Evolutionary conservation across 768 basidiomycete genomes (phyloP).

Genomic region (Lactarius pseudohatsudake): DNA sequence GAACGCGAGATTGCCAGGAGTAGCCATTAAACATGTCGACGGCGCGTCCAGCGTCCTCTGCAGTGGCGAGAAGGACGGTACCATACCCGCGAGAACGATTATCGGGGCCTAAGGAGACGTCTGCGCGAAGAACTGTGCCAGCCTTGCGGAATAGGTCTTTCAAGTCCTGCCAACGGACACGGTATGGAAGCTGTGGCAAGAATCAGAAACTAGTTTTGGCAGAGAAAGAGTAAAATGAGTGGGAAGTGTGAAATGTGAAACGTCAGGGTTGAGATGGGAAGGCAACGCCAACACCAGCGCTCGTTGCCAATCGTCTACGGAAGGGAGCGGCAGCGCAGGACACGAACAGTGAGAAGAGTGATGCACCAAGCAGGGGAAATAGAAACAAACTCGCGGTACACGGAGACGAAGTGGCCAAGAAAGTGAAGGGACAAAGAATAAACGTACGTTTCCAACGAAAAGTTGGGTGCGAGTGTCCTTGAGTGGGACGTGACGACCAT

Average conservation of each 20-base stretch:
- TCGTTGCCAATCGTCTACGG: not conserved
- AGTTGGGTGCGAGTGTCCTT: conserved; percentile 93
- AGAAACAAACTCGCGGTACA: not conserved
- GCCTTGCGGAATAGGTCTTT: conserved; percentile 97
- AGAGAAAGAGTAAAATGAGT: not conserved
- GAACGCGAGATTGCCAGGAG: conserved; percentile 90
- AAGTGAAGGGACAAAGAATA: conserved; percentile 16
- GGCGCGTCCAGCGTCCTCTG: conserved; percentile 91
- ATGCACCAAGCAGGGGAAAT: not conserved
- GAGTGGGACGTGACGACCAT: conserved; percentile 47
- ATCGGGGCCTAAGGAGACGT: conserved; percentile 64
- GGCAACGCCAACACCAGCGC: conserved; percentile 7
- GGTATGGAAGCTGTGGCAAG: conserved; percentile 75
- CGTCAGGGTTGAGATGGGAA: not conserved
- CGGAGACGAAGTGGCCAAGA: not conserved
- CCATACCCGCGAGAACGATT: conserved; percentile 94
- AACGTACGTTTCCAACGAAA: conserved; percentile 90
- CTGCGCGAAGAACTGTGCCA: conserved; percentile 63
- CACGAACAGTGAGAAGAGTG: conserved; percentile 6
- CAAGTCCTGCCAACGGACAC: conserved; percentile 98
- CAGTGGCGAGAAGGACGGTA: conserved; percentile 90
- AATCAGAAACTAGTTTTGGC: not conserved
- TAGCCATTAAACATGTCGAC: conserved; percentile 97
- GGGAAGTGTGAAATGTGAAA: conserved; percentile 18
- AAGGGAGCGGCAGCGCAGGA: not conserved